Evolutionary conservation across 805 yeast genomes (phyloP).

Genomic region (Yarrowia sp.): DNA sequence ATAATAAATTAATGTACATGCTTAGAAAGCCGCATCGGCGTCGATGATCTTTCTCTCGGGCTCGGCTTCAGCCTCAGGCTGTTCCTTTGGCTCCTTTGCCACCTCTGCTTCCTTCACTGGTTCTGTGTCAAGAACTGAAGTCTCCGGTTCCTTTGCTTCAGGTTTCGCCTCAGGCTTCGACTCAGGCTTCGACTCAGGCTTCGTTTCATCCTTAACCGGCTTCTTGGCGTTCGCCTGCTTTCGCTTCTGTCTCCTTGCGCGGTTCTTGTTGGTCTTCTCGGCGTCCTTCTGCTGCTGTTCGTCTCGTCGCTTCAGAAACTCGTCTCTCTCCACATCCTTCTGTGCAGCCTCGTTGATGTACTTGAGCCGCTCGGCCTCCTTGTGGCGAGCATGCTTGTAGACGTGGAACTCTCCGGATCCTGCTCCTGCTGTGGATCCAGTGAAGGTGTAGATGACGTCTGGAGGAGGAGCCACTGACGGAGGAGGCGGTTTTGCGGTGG

Average conservation of each 20-base stretch:
- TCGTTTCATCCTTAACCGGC: neutral
- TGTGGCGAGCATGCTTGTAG: constrained; percentile 38
- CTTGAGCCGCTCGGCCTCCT: constrained; percentile 36
- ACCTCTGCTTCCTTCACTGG: too few relatives aligned
- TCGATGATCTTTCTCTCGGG: constrained; percentile 10
- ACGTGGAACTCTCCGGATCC: constrained; percentile 43
- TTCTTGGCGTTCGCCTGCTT: constrained; percentile 6
- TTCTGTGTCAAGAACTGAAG: too few relatives aligned
- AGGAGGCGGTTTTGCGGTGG: constrained; percentile 23
- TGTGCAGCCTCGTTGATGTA: constrained; percentile 33
- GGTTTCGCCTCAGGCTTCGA: neutral
- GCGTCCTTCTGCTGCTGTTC: constrained; percentile 32
- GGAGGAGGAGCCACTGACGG: constrained; percentile 33
- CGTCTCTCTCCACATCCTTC: constrained; percentile 32
- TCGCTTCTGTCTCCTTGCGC: constrained; percentile 28
- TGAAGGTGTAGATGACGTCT: constrained; percentile 36
- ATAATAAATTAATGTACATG: neutral
- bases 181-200: neutral
- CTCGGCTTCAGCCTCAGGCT: neutral
- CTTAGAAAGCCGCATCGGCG: constrained; percentile 5
- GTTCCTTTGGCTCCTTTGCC: too few relatives aligned
- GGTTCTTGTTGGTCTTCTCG: constrained; percentile 36
- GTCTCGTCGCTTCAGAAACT: constrained; percentile 33
- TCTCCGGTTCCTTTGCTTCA: too few relatives aligned
- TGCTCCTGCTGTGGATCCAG: constrained; percentile 41